Evolutionary conservation across 805 yeast species (phyloP).

Genomic region (Jamesozyma gamospora): DNA sequence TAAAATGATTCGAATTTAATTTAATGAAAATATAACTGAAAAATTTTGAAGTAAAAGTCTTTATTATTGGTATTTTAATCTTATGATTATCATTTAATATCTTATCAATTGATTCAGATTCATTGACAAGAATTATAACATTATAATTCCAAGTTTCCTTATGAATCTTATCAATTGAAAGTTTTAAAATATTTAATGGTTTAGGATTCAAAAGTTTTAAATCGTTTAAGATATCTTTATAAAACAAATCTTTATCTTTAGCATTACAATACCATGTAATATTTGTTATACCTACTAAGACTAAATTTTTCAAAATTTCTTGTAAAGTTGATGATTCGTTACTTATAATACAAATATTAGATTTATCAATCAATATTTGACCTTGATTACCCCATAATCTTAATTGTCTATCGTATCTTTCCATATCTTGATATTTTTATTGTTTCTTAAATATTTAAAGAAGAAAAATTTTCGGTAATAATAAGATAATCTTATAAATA

Average conservation of each 20-base stretch:
- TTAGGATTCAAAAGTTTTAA: conserved; percentile 1
- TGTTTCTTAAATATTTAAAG: no score
- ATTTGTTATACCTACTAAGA: conserved; percentile 52
- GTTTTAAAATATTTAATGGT: no score
- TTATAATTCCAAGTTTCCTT: no score
- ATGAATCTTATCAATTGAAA: no score
- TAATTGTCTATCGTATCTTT: conserved; percentile 76
- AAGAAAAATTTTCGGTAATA: no score
- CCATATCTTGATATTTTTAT: conserved; percentile 10
- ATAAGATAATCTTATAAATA: no score
- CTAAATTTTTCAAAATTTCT: conserved; percentile 68
- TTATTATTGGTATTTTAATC: conserved; percentile 38
- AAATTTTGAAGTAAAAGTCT: conserved; percentile 48
- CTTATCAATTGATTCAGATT: no score
- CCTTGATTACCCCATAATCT: conserved; percentile 80
- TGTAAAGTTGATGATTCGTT: conserved; percentile 48
- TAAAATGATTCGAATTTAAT: conserved; percentile 45
- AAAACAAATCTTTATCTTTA: background rate
- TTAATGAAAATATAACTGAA: conserved; percentile 50
- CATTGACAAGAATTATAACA: background rate
- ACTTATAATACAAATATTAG: conserved; percentile 54
- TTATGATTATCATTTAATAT: no score
- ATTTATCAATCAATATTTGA: conserved; percentile 46
- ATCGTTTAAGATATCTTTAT: conserved; percentile 1
- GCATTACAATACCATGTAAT: conserved; percentile 39